Base-by-base conservation (phyloP, 805 yeast species). In the Candida nitratophila region DNA sequence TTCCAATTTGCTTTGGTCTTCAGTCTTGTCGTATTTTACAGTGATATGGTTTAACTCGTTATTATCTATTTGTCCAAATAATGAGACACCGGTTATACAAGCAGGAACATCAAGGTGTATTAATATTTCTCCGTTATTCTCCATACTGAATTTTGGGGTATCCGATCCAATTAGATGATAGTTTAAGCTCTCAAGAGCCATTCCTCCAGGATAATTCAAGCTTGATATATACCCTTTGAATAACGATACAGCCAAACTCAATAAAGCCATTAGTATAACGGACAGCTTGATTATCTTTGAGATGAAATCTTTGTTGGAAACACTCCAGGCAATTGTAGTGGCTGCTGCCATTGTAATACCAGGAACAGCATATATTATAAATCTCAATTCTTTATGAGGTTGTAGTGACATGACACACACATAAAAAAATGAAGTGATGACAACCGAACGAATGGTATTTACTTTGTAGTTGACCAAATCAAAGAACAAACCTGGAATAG, bases 321-420 rank as follows among this genome's bases (percentile, higher is more conserved):
- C 4, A 1, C 49, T 47, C 15, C 42, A 37, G 4, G 51, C 35
- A 17, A 52, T 38, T 15, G 48, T 39, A 38, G 74, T 67, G 2
- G 93, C 81, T 6, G 85, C 89, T 29, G 76, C 57, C 17, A 83
- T 53, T 0, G 83, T 77, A 46, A 87, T 60, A 0, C 82, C 69
- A 1, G 97, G 96, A 4, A 84, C 65, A 0, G 80, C 67, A 60
- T 90, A 91, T 16, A 83, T 68, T 35, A 91, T 79, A 56, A 91
- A 91, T 53, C 97, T 75, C 95, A 95, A 87, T 67, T 91, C 98
- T 59, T 91, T 91, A 55, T 91, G 97, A 3, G 93, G 89, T 61
- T 86, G 93, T 42, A 82, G 60, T 0, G 96, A 88, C 74, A 89
- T 73, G 5, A 78, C 54, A 1, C 67, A 48, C n/a, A 89, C 70